Conservation (phyloP, 495 filamentous ascomycete genomes). For the Oleoguttula mirabilis region DNA sequence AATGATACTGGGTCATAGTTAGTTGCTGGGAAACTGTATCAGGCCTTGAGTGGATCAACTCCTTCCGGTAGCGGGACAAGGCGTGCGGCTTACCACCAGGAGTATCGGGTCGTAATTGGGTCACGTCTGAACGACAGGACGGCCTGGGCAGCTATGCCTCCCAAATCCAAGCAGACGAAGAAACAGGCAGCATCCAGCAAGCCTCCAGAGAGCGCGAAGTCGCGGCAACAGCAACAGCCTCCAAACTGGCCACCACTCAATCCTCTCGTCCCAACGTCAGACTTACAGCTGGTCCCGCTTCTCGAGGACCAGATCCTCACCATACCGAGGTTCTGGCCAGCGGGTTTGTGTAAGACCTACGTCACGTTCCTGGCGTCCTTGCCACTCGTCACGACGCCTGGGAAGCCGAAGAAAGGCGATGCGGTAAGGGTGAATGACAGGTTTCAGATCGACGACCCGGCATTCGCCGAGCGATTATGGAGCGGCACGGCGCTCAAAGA, state of each 20-base stretch:
- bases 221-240: constrained; percentile 11
- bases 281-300: constrained; percentile 48
- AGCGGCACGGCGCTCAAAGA: constrained; percentile 26
- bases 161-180: too few relatives aligned
- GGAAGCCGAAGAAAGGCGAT: constrained; percentile 71
- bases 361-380: constrained; percentile 63
- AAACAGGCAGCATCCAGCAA: too few relatives aligned
- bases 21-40: too few relatives aligned
- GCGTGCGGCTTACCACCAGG: too few relatives aligned
- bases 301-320: constrained; percentile 61
- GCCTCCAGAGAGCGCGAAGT: too few relatives aligned
- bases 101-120: too few relatives aligned
- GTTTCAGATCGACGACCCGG: constrained; percentile 66
- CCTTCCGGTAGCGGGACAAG: too few relatives aligned
- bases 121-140: too few relatives aligned
- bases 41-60: too few relatives aligned
- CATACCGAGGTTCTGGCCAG: constrained; percentile 65
- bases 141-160: too few relatives aligned
- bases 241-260: constrained; percentile 71
- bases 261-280: constrained; percentile 54
- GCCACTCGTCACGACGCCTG: constrained; percentile 69
- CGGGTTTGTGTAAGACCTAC: constrained; percentile 70
- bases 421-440: constrained; percentile 85
- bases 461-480: constrained; percentile 61
- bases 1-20: too few relatives aligned